Percentiles rank a stretch among this genome's conserved stretches.
phyloP scores from a whole-genome alignment of 164 flowering plant genomes.

The Sextonia rubra region DNA sequence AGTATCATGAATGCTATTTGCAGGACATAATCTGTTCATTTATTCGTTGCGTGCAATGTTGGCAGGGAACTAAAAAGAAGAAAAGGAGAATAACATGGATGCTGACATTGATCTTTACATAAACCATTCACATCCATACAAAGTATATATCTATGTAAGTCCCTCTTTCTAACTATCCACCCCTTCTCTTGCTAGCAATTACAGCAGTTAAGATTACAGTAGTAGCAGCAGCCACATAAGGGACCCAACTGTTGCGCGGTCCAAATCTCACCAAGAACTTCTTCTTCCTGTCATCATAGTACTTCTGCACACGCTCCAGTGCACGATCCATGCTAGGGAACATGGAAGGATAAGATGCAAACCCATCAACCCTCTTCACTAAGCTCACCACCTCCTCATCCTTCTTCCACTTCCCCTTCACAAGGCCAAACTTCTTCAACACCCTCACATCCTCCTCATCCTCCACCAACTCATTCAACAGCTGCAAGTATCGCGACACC shows the following conservation, averaged over 20 bases:
- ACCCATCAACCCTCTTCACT: background rate
- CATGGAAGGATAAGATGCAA: slow-evolving; percentile 4
- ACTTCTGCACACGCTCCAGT: slow-evolving; percentile 4
- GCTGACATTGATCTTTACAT: too few relatives aligned
- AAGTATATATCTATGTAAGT: too few relatives aligned
- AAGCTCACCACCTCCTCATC: slow-evolving; percentile 1
- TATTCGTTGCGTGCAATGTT: too few relatives aligned
- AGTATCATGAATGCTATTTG: too few relatives aligned
- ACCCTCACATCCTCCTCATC: slow-evolving; percentile 1
- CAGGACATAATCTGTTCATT: too few relatives aligned
- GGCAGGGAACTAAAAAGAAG: too few relatives aligned
- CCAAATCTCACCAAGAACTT: slow-evolving; percentile 4
- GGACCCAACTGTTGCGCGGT: background rate
- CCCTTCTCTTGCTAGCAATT: background rate
- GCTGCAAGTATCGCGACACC: background rate
- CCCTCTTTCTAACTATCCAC: background rate
- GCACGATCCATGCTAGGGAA: slow-evolving; percentile 4
- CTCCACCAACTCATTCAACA: background rate
- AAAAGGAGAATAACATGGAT: too few relatives aligned
- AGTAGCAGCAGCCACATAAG: slow-evolving; percentile 1
- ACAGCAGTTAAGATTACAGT: background rate
- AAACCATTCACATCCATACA: too few relatives aligned
- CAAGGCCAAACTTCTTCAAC: background rate
- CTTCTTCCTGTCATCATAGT: background rate
- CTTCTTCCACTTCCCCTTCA: slow-evolving; percentile 5